Percentiles rank a stretch among this genome's conserved stretches.
These are phyloP conservation scores for Pinus taeda DNA, from an alignment of 75 land plant species.

Conservation along the genomic window DNA sequence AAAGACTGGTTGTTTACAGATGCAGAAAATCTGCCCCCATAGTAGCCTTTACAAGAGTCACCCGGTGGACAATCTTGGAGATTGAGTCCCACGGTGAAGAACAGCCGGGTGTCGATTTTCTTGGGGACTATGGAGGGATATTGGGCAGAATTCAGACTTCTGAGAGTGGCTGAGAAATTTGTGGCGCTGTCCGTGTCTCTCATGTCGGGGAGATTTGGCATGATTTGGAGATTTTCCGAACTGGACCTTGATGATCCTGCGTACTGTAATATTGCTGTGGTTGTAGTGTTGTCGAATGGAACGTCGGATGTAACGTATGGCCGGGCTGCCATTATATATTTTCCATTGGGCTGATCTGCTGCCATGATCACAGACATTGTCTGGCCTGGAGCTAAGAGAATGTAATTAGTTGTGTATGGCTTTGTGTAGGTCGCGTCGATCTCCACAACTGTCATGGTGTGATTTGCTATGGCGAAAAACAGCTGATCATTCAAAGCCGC, in stretches of 20 bases:
- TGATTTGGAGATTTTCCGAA: conserved; percentile 8
- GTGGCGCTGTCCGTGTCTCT: conserved; percentile 14
- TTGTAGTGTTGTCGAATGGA: conserved; percentile 28
- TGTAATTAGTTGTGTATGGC: conserved; percentile 37
- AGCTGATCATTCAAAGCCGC: neutral
- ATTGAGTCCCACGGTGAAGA: conserved; percentile 47
- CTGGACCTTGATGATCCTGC: conserved; percentile 13
- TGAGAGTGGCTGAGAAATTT: conserved; percentile 14
- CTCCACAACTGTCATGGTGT: conserved; percentile 21
- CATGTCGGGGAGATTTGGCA: conserved; percentile 5
- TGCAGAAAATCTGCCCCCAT: conserved; percentile 17
- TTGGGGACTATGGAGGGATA: conserved; percentile 47
- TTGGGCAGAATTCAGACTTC: conserved; percentile 32
- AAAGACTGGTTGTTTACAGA: conserved; percentile 50
- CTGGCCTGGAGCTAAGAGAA: conserved; percentile 77
- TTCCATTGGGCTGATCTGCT: conserved; percentile 14
- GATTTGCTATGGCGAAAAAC: conserved; percentile 9
- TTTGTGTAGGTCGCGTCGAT: conserved; percentile 39
- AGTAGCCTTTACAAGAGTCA: conserved; percentile 27
- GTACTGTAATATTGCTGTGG: conserved; percentile 24
- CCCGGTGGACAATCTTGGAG: conserved; percentile 43
- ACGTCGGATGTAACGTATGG: conserved; percentile 38
- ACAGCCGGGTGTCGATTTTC: conserved; percentile 31
- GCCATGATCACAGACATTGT: conserved; percentile 44
- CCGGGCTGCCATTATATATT: conserved; percentile 33